Percentiles rank a stretch among this genome's conserved stretches.
Conservation (phyloP, 345 rosid species). For the Citrus maxima region DNA sequence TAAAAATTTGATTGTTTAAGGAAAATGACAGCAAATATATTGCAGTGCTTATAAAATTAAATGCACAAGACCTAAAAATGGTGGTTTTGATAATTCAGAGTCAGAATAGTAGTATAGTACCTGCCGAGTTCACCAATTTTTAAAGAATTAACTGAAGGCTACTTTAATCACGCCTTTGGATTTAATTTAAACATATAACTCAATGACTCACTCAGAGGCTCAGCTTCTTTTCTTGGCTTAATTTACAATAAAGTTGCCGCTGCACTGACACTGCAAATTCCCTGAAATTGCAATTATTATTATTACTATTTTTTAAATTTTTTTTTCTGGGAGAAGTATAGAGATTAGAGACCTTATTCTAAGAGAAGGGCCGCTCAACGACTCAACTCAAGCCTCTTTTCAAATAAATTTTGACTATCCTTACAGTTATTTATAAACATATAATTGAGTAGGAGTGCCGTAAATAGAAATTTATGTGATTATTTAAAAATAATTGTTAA, state of each 20-base stretch:
- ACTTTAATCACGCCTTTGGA: slow-evolving; percentile 26
- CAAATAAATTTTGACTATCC: no score
- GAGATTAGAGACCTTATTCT: no score
- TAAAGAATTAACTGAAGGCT: not conserved
- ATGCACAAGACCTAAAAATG: not conserved
- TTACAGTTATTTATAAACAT: no score
- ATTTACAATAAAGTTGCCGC: slow-evolving; percentile 18
- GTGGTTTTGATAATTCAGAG: slow-evolving; percentile 12
- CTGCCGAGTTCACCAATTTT: slow-evolving; percentile 7
- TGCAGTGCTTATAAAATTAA: not conserved
- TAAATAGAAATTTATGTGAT: no score
- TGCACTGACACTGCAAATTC: slow-evolving; percentile 28
- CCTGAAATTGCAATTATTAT: slow-evolving; percentile 10
- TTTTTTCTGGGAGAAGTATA: no score
- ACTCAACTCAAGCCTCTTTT: no score
- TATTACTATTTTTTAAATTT: not conserved
- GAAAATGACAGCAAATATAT: slow-evolving; percentile 29
- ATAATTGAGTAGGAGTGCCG: no score
- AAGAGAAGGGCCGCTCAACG: no score
- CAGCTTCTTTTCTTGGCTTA: slow-evolving; percentile 10
- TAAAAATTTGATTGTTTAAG: slow-evolving; percentile 13
- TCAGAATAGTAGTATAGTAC: slow-evolving; percentile 15
- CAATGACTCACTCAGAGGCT: not conserved
- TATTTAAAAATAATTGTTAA: no score
- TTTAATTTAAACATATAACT: not conserved